Conservation (phyloP, 2,329 filamentous ascomycete genomes). For the Thelonectria rubi region DNA sequence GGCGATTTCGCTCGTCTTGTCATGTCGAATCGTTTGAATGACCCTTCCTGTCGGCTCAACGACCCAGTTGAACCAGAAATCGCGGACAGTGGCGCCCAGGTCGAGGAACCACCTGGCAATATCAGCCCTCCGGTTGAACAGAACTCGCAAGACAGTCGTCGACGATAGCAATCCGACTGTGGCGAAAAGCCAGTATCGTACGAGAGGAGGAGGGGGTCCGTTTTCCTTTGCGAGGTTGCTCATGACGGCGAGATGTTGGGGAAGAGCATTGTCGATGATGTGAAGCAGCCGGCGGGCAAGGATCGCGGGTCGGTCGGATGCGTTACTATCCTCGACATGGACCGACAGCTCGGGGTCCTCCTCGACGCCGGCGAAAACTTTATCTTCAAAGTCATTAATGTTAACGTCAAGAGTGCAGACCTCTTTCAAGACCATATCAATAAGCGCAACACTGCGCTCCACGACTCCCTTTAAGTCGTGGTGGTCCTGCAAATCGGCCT, state of each 20-base stretch:
- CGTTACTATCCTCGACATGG: conserved; percentile 57
- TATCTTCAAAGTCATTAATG: conserved; percentile 72
- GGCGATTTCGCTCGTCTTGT: conserved; percentile 91
- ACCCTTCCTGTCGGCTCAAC: conserved; percentile 85
- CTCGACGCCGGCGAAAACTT: conserved; percentile 69
- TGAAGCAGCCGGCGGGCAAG: conserved; percentile 73
- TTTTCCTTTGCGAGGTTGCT: conserved; percentile 66
- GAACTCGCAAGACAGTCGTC: conserved; percentile 82
- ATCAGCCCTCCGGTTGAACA: conserved; percentile 78
- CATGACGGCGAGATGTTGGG: conserved; percentile 69
- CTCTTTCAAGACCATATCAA: conserved; percentile 84
- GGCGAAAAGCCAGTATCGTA: conserved; percentile 90
- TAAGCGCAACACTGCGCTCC: conserved; percentile 81
- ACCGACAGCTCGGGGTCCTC: conserved; percentile 67
- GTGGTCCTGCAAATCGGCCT: conserved; percentile 60
- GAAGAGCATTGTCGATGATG: conserved; percentile 75
- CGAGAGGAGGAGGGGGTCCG: conserved; percentile 76
- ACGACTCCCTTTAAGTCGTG: conserved; percentile 75
- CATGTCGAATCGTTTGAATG: conserved; percentile 90
- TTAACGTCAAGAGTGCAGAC: conserved; percentile 70
- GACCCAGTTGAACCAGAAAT: conserved; percentile 98
- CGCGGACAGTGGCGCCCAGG: conserved; percentile 78
- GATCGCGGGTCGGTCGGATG: conserved; percentile 61
- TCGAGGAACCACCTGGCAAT: conserved; percentile 83
- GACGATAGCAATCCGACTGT: conserved; percentile 79